Evolutionary conservation across 805 yeast genomes (phyloP), one percentile per base, ranked within the genome.

Genomic region (Tetrapisispora arboricola): DNA sequence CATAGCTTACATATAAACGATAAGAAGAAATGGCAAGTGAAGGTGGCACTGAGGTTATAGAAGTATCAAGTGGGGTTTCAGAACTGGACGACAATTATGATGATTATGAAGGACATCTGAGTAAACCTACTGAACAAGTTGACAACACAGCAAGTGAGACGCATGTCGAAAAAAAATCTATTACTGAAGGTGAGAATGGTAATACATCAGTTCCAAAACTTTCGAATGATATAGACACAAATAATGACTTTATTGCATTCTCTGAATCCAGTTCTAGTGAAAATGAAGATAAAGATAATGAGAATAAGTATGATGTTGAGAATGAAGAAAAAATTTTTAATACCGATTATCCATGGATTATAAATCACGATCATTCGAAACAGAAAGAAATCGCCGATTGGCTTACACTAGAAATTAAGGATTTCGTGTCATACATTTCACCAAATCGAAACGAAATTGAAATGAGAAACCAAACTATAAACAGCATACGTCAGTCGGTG

Each of bases 371-470:
- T 49, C 94, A 84, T 54, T 75, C 86, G 1, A 73, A 66, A 40
- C 87, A 83, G 55, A 71, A 72, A 49, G 90, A 84, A 51, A 76
- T 87, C 26, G 79, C 88, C 1, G 87, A 82, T 48, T 86, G 96
- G 92, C 68, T 90, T 27, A 81, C 92, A 5, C 67, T 73, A 64
- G 98, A 90, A 57, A 84, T 90, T 49, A 73, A 72, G 48, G 95
- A 86, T 54, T 90, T 86, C 58, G 82, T 84, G 18, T 74, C 76
- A 32, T 90, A 86, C 59, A 78, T 88, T 20, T 83, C 95, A 0
- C 97, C 97, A 1, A 77, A 90, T 0, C 73, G 68, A 32, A 72
- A 67, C 11, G 97, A 90, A 52, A 81, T 84, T 42, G 60, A 66
- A 29, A 64, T 71, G 6, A 75, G 97, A 54, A 81, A 84, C 47